phyloP scores from a whole-genome alignment of 176 grass and related monocot species.

The Cenchrus fungigraminus region DNA sequence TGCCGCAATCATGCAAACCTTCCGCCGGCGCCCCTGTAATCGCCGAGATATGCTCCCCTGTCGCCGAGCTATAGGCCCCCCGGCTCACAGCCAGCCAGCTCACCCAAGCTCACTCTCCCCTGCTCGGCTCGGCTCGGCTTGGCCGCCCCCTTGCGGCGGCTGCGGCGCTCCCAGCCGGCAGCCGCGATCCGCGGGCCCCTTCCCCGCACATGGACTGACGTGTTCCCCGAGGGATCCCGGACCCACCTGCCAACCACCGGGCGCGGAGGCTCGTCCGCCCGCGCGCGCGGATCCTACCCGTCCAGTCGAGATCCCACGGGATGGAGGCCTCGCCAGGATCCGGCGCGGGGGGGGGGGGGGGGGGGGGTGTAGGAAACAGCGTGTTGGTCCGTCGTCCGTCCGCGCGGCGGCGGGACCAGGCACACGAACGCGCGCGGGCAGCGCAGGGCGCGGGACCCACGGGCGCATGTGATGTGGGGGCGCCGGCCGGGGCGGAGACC shows the following conservation, averaged over 20 bases:
- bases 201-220: constrained; percentile 53
- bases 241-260: constrained; percentile 45
- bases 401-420: too few relatives aligned
- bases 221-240: constrained; percentile 28
- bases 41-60: constrained; percentile 17
- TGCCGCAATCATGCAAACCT: constrained; percentile 11
- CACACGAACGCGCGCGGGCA: too few relatives aligned
- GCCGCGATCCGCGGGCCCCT: background rate
- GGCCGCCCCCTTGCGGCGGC: background rate
- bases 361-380: constrained; percentile 7
- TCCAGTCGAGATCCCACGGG: constrained; percentile 21
- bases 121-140: constrained; percentile 14
- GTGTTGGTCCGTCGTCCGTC: too few relatives aligned
- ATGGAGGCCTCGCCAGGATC: background rate
- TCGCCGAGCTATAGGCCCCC: constrained; percentile 1
- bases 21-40: constrained; percentile 10
- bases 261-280: background rate
- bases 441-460: background rate
- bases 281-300: constrained; percentile 8
- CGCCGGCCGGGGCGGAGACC: background rate
- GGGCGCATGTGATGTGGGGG: constrained; percentile 42
- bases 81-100: background rate
- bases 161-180: background rate
- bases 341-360: background rate
- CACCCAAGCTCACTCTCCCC: background rate